Percentiles rank a stretch among this genome's conserved stretches.
Evolutionary conservation across 768 basidiomycete genomes (phyloP).

Genomic region (Calocybe cyanea): DNA sequence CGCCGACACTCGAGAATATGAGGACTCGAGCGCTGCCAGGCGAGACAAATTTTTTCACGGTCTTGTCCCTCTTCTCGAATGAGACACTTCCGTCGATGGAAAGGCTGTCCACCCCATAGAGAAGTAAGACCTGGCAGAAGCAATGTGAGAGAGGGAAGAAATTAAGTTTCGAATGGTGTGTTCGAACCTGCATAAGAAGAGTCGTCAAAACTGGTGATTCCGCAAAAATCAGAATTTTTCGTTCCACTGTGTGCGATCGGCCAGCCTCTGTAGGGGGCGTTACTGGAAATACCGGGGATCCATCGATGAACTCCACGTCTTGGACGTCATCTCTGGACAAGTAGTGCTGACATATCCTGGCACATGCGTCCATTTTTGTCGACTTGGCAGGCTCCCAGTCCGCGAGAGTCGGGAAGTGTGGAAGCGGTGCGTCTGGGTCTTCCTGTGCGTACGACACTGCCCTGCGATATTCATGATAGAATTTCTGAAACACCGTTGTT

Average conservation of each 20-base stretch:
- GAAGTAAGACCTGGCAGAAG: slow-evolving; percentile 5
- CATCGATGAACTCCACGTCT: slow-evolving; percentile 4
- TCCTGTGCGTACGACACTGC: slow-evolving; percentile 7
- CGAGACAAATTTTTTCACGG: slow-evolving; percentile 12
- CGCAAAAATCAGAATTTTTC: slow-evolving; percentile 7
- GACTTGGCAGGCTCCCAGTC: slow-evolving; percentile 8
- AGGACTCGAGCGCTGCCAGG: slow-evolving; percentile 9
- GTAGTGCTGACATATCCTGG: not conserved
- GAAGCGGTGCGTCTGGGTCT: slow-evolving; percentile 2
- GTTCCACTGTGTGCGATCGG: not conserved
- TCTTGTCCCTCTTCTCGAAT: slow-evolving; percentile 9
- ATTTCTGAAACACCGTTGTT: slow-evolving; percentile 3
- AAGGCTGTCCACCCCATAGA: slow-evolving; percentile 4
- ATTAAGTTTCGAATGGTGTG: no score
- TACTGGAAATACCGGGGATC: slow-evolving; percentile 4
- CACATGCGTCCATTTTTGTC: slow-evolving; percentile 11
- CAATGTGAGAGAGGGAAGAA: no score
- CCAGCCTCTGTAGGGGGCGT: not conserved
- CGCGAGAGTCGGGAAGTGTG: slow-evolving; percentile 5
- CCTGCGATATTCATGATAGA: slow-evolving; percentile 10
- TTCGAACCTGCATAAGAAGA: slow-evolving; percentile 15
- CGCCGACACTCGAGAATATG: slow-evolving; percentile 21
- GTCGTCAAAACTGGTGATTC: slow-evolving; percentile 17
- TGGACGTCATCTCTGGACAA: slow-evolving; percentile 3
- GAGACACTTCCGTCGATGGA: slow-evolving; percentile 14